These are phyloP conservation scores for Gaeumannomyces tritici DNA, from an alignment of 2,329 filamentous ascomycete species.

Conservation along the genomic window DNA sequence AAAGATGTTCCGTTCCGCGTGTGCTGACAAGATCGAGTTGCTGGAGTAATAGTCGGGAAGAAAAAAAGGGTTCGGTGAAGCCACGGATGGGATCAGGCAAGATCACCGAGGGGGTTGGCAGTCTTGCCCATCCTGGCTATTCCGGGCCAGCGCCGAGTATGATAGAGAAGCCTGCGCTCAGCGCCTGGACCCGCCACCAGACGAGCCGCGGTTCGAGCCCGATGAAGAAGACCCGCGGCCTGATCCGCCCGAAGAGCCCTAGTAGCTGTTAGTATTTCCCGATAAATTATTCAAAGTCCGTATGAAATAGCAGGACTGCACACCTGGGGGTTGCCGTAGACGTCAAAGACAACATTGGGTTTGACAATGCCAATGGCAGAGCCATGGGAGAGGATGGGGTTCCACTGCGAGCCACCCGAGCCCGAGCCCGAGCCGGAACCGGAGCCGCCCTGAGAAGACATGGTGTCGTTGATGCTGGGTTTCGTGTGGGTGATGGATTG, in stretches of 20 bases:
- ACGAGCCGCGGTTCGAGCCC: background rate
- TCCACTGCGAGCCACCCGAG: slow-evolving; percentile 9
- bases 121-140: background rate
- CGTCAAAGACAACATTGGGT: slow-evolving; percentile 14
- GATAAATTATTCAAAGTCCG: too few relatives aligned
- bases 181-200: background rate
- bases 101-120: background rate
- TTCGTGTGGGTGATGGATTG: background rate
- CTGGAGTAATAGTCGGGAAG: too few relatives aligned
- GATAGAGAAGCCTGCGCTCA: background rate
- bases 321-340: slow-evolving; percentile 2
- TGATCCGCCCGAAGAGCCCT: background rate
- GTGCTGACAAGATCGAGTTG: too few relatives aligned
- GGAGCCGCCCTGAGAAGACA: slow-evolving; percentile 1
- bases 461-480: background rate
- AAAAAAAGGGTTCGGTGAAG: background rate
- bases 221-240: background rate
- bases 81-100: background rate
- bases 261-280: too few relatives aligned
- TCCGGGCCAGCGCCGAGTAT: too few relatives aligned
- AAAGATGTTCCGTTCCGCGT: too few relatives aligned
- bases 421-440: background rate
- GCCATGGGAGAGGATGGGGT: slow-evolving; percentile 14
- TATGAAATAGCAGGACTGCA: background rate
- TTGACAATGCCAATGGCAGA: slow-evolving; percentile 17